Conservation (phyloP, 345 rosid genomes). For the Aquilaria malaccensis region DNA sequence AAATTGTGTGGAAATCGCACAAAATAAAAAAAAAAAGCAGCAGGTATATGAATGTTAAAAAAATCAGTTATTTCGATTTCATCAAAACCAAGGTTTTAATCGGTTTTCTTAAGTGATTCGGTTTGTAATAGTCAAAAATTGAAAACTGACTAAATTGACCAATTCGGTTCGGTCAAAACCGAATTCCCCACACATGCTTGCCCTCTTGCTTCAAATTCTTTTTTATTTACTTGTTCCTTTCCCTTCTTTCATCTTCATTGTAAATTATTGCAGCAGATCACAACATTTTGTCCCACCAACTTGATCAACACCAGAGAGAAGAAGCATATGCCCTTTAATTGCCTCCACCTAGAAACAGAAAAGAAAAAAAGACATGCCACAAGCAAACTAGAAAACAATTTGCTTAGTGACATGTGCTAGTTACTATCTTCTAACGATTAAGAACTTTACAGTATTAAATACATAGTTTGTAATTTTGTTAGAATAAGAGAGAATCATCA, state of each 20-base stretch:
- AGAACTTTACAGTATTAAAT: no score
- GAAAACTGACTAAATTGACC: no score
- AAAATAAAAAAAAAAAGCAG: neutral
- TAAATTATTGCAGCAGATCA: neutral
- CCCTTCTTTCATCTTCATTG: no score
- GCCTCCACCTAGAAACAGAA: constrained; percentile 56
- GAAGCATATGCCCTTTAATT: constrained; percentile 53
- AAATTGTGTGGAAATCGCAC: no score
- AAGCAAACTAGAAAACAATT: neutral
- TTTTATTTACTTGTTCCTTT: no score
- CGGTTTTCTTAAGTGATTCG: no score
- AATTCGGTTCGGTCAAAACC: no score
- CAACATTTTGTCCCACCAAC: constrained; percentile 87
- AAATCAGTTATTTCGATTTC: no score
- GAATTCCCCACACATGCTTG: neutral
- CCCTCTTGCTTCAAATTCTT: no score
- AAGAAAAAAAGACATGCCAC: neutral
- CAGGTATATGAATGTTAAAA: constrained; percentile 22
- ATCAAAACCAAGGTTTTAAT: no score
- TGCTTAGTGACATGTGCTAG: neutral
- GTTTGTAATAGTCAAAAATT: constrained; percentile 12
- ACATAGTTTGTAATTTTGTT: no score
- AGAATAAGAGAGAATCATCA: no score
- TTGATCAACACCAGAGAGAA: constrained; percentile 87
- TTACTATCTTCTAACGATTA: neutral